phyloP scores from a whole-genome alignment of 2,329 filamentous ascomycete species.

The Epichloe hybrida region DNA sequence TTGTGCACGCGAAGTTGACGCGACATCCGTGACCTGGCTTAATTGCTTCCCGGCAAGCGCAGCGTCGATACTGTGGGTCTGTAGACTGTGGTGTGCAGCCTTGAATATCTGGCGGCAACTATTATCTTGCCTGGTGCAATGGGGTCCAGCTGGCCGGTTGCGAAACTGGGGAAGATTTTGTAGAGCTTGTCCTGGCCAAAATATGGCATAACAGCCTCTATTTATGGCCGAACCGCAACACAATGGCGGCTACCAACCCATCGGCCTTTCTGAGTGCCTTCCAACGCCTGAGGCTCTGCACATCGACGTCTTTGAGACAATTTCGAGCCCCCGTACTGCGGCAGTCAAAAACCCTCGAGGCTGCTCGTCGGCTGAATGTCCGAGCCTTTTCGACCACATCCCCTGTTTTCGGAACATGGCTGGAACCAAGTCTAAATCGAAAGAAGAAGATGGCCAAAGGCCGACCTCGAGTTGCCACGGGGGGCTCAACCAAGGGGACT shows the following conservation, averaged over 20 bases:
- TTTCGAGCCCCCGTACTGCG: conserved; percentile 18
- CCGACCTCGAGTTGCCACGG: conserved; percentile 73
- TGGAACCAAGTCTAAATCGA: conserved; percentile 60
- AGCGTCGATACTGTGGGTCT: background rate
- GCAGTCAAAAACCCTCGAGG: conserved; percentile 16
- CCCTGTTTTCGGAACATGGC: conserved; percentile 54
- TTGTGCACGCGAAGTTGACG: conserved; percentile 30
- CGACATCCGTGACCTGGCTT: conserved; percentile 27
- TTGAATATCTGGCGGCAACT: conserved; percentile 13
- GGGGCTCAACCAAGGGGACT: conserved; percentile 87
- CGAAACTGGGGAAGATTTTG: conserved; percentile 11
- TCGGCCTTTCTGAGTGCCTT: conserved; percentile 37
- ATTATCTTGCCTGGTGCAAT: background rate
- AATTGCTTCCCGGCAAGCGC: conserved; percentile 11
- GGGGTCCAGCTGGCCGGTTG: conserved; percentile 1
- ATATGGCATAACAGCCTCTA: conserved; percentile 3
- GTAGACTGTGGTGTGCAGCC: conserved; percentile 3
- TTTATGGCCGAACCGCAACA: conserved; percentile 15
- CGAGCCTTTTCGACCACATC: conserved; percentile 63
- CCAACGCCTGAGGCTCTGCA: conserved; percentile 32
- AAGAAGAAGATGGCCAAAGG: conserved; percentile 89
- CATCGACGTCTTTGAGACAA: conserved; percentile 26
- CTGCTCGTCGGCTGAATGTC: conserved; percentile 27
- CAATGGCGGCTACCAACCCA: conserved; percentile 33
- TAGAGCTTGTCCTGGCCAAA: conserved; percentile 11